phyloP scores from a whole-genome alignment of 257 asterid genomes.

The Solanum gracilifrons region DNA sequence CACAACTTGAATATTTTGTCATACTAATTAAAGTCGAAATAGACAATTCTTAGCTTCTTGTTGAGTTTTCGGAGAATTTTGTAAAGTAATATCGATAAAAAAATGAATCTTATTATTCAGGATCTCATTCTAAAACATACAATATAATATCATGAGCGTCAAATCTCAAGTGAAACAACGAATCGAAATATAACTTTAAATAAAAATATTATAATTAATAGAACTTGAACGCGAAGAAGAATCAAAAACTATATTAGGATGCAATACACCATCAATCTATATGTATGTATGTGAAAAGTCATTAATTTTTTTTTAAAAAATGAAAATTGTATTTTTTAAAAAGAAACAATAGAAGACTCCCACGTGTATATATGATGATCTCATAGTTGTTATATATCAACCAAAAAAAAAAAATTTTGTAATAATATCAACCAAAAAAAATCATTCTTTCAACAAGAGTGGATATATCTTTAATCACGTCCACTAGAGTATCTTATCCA shows the following conservation, averaged over 20 bases:
- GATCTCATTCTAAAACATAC: no score
- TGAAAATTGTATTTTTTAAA: no score
- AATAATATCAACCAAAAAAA: neutral
- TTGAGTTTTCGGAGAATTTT: neutral
- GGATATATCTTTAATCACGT: constrained; percentile 22
- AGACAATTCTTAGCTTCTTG: neutral
- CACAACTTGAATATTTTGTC: neutral
- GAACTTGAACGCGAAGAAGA: neutral
- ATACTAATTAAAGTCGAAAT: neutral
- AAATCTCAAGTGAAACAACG: neutral
- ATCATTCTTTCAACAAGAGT: constrained; percentile 1
- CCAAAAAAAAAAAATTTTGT: no score
- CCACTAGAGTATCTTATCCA: constrained; percentile 9
- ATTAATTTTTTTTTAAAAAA: neutral
- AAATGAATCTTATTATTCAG: no score
- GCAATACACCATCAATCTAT: neutral
- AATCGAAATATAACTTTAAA: neutral
- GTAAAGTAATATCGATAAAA: neutral
- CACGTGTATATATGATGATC: neutral
- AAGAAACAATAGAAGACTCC: neutral
- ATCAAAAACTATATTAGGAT: neutral
- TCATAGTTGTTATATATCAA: neutral
- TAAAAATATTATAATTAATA: no score
- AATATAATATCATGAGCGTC: neutral
- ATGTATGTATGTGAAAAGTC: neutral